Base-by-base conservation (phyloP, 306 rosid genomes). In the Trichosanthes truncata region DNA sequence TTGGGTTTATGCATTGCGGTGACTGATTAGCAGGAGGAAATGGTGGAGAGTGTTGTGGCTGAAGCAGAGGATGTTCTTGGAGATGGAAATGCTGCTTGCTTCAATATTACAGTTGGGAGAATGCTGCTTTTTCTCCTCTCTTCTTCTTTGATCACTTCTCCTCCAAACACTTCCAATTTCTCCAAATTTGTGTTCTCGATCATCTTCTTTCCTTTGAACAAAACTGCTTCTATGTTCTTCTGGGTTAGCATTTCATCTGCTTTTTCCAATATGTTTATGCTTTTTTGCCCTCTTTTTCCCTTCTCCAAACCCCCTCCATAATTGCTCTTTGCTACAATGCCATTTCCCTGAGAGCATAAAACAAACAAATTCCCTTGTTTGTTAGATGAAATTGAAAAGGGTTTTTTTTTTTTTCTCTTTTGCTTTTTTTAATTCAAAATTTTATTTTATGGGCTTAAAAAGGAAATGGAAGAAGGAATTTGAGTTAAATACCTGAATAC, bases 61-160 rank as follows among this genome's bases (percentile, higher is more conserved):
- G 95, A 92, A 5, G 97, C 97, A 4, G 95, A 92, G 20, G 98
- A 92, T 62, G 97, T 92, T 82, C 98, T 92, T 29, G 95, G 92
- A 0, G 98, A 90, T 0, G 93, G 88, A 9, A 91, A 91, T 29
- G 33, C 1, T 1, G 87, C 82, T 25, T 89, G 91, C 86, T 91
- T 94, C 86, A 94, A 81, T 29, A 85, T 82, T 21, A 94, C 97
- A 2, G 80, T 87, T 1, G 95, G 93, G 13, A 94, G 79, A 62
- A 91, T 67, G 85, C 92, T 85, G 9, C 78, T 91, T 77, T 91
- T 92, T 78, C 98, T 87, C 76, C 97, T 89, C 75, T 91, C 96
- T 75, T 91, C 78, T 15, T 94, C 98, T 48, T 90, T 91, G 1
- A 92, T 84, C 23, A 94, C 82, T 53, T 91, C 95, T 29, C 89